Conservation (phyloP, 768 basidiomycete genomes). For the Candolleomyces eurysporus region DNA sequence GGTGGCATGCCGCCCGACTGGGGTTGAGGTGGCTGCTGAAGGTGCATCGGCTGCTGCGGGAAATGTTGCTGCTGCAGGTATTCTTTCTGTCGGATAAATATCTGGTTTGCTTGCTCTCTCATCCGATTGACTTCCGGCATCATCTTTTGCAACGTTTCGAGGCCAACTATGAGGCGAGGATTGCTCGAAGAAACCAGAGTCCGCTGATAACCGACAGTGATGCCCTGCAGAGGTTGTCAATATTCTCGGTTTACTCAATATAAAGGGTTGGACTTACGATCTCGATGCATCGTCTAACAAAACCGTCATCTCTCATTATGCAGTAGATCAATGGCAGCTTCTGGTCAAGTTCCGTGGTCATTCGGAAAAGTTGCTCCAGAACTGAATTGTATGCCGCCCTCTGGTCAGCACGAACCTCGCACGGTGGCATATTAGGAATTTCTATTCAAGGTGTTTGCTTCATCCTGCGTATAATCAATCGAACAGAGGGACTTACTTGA, state of each 20-base stretch:
- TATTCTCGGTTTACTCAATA: not conserved
- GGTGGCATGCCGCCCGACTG: conserved; percentile 4
- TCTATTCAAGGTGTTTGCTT: conserved; percentile 23
- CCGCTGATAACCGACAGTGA: conserved; percentile 46
- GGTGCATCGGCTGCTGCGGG: conserved; percentile 14
- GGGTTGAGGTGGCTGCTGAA: conserved; percentile 10
- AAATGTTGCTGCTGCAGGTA: conserved; percentile 18
- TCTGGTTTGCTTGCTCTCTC: conserved; percentile 34
- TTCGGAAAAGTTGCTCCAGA: conserved; percentile 48
- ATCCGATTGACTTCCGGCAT: conserved; percentile 38
- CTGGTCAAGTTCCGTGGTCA: conserved; percentile 45
- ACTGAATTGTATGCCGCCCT: conserved; percentile 48
- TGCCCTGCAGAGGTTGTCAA: conserved; percentile 31
- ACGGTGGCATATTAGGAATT: conserved; percentile 28
- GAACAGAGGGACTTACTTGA: conserved; percentile 16
- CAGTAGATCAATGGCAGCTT: conserved; percentile 47
- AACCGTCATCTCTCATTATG: conserved; percentile 45
- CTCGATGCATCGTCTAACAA: conserved; percentile 47
- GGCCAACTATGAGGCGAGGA: conserved; percentile 39
- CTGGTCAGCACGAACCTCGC: conserved; percentile 52
- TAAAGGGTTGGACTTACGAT: conserved; percentile 44
- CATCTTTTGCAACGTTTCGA: conserved; percentile 45
- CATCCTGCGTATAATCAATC: not conserved
- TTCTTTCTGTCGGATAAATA: conserved; percentile 9
- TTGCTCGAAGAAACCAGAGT: conserved; percentile 31